These are phyloP conservation scores for Endotrypanum monterogeii DNA, from an alignment of 208 protist species.

Conservation along the genomic window DNA sequence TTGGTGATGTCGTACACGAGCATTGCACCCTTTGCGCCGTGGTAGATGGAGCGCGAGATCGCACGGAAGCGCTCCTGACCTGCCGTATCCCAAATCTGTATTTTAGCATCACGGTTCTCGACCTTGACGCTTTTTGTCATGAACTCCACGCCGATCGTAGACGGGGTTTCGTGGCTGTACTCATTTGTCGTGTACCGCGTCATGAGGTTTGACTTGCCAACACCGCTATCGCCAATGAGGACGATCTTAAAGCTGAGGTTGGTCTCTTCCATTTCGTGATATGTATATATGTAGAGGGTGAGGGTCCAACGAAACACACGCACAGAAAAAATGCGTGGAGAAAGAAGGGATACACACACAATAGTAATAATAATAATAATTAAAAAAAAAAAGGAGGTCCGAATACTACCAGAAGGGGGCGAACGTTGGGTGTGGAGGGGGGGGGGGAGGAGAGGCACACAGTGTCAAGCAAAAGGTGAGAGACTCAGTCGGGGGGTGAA, in stretches of 20 bases:
- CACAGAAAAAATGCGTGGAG: background rate
- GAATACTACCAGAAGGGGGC: no score
- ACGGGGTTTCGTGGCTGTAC: constrained; percentile 89
- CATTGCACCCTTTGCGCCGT: constrained; percentile 98
- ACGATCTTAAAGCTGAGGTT: constrained; percentile 95
- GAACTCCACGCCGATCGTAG: constrained; percentile 95
- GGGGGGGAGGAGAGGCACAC: background rate
- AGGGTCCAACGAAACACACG: no score
- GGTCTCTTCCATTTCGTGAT: constrained; percentile 73
- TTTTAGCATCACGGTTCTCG: constrained; percentile 97
- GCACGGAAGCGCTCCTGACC: constrained; percentile 99
- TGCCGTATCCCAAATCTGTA: constrained; percentile 99
- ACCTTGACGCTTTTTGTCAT: constrained; percentile 91
- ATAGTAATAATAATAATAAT: no score
- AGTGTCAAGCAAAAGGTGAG: background rate
- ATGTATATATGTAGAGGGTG: background rate
- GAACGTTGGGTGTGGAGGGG: background rate
- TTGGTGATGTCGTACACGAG: constrained; percentile 99
- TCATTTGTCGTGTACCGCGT: constrained; percentile 87
- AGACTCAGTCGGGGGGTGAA: background rate
- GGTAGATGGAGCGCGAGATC: constrained; percentile 97
- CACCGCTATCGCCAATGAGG: constrained; percentile 91
- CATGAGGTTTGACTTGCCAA: constrained; percentile 93
- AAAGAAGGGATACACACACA: no score
- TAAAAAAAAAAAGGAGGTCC: no score